phyloP scores from a whole-genome alignment of 2,329 filamentous ascomycete genomes.

The Bipolaris bicolor region DNA sequence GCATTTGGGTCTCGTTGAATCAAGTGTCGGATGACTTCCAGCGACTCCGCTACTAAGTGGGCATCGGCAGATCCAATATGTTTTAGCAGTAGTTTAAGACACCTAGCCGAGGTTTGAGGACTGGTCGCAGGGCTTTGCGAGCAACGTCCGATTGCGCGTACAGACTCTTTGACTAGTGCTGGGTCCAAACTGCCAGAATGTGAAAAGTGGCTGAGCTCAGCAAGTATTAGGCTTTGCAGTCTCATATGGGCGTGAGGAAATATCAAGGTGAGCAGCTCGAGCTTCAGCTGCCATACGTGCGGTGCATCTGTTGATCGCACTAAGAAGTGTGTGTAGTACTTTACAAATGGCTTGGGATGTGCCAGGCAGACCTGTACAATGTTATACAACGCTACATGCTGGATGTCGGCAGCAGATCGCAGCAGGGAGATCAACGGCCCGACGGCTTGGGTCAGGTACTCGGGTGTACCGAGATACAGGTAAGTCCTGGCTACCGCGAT shows the following conservation, averaged over 20 bases:
- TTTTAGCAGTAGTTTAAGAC: slow-evolving; percentile 79
- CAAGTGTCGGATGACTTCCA: slow-evolving; percentile 93
- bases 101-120: slow-evolving; percentile 67
- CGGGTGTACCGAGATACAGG: slow-evolving; percentile 78
- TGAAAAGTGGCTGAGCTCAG: slow-evolving; percentile 94
- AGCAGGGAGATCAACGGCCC: slow-evolving; percentile 87
- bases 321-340: slow-evolving; percentile 87
- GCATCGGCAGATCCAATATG: slow-evolving; percentile 90
- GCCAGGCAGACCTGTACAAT: slow-evolving; percentile 89
- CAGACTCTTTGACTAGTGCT: slow-evolving; percentile 82
- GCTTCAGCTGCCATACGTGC: slow-evolving; percentile 86
- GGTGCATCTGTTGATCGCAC: slow-evolving; percentile 79
- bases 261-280: slow-evolving; percentile 88
- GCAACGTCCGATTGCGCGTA: slow-evolving; percentile 91
- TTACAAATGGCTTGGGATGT: slow-evolving; percentile 80
- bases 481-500: slow-evolving; percentile 86
- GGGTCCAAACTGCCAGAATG: slow-evolving; percentile 82
- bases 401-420: slow-evolving; percentile 82
- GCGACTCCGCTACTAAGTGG: slow-evolving; percentile 84
- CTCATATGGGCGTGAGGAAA: slow-evolving; percentile 81
- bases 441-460: slow-evolving; percentile 75
- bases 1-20: slow-evolving; percentile 87
- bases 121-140: slow-evolving; percentile 66
- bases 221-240: slow-evolving; percentile 84
- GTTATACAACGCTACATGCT: slow-evolving; percentile 89